Evolutionary conservation across 202 grass and related monocot species (phyloP).

Genomic region (Carex sylvatica): DNA sequence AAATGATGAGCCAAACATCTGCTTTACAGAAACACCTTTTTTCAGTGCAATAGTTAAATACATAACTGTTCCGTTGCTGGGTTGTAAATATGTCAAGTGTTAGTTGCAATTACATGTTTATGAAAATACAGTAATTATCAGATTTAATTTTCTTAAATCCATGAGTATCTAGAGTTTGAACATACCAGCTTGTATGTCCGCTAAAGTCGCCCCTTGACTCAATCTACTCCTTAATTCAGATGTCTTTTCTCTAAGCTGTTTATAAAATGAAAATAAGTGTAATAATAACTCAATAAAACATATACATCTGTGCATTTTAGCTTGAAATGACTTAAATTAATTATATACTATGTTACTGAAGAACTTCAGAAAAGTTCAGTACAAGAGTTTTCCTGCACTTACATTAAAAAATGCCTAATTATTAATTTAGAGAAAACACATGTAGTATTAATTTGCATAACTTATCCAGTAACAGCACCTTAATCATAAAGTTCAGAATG

Average conservation of each 20-base stretch:
- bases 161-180: background rate
- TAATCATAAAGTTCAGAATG: background rate
- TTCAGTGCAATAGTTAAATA: background rate
- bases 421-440: background rate
- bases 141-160: background rate
- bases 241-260: conserved; percentile 74
- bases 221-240: conserved; percentile 60
- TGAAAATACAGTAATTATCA: background rate
- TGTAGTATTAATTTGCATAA: background rate
- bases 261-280: background rate
- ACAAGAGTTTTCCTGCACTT: background rate
- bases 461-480: background rate
- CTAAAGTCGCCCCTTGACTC: conserved; percentile 62
- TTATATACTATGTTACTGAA: background rate
- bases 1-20: background rate
- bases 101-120: background rate
- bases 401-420: background rate
- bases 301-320: background rate
- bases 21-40: background rate
- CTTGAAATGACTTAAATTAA: background rate
- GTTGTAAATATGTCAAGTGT: background rate
- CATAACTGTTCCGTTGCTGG: background rate
- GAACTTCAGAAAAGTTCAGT: background rate
- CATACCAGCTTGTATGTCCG: conserved; percentile 73
- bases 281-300: conserved; percentile 5